Conservation (phyloP, 2,329 filamentous ascomycete species). For the Ambrosiella beaveri region DNA sequence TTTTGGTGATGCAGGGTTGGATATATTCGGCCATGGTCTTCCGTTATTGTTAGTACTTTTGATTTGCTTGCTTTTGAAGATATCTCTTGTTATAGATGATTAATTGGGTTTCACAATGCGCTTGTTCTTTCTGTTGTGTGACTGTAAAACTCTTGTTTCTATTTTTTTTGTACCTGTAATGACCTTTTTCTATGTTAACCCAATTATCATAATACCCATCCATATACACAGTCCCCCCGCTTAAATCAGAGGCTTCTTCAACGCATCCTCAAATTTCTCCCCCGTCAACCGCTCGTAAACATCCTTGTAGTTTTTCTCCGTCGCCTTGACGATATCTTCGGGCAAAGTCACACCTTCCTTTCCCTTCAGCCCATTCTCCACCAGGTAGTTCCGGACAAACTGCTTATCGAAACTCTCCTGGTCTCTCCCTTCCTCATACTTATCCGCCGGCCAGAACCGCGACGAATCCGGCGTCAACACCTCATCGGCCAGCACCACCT, state of each 20-base stretch:
- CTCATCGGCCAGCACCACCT: slow-evolving; percentile 46
- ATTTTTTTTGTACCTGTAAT: not conserved
- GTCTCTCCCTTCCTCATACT: slow-evolving; percentile 45
- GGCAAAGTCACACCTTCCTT: slow-evolving; percentile 35
- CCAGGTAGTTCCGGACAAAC: slow-evolving; percentile 68
- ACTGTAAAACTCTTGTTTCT: not conserved
- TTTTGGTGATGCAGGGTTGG: not conserved
- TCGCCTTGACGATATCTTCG: slow-evolving; percentile 50
- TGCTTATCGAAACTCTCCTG: slow-evolving; percentile 87
- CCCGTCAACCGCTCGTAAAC: slow-evolving; percentile 52
- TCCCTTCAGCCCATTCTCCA: slow-evolving; percentile 40
- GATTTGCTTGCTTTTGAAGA: not conserved
- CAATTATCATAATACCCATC: not conserved
- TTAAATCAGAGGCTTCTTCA: slow-evolving; percentile 5
- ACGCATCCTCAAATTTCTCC: slow-evolving; percentile 24
- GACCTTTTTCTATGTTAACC: not conserved
- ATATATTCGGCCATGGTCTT: not conserved
- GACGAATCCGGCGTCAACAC: slow-evolving; percentile 72
- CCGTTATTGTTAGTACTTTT: not conserved
- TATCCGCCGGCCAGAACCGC: slow-evolving; percentile 67
- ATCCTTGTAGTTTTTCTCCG: slow-evolving; percentile 56
- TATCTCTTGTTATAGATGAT: not conserved
- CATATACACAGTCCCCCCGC: not conserved
- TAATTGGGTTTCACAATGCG: not conserved
- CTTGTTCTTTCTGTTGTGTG: not conserved